These are phyloP conservation scores for Pelargonium myrrhifolium DNA, from an alignment of 441 rosid species.

Conservation along the genomic window DNA sequence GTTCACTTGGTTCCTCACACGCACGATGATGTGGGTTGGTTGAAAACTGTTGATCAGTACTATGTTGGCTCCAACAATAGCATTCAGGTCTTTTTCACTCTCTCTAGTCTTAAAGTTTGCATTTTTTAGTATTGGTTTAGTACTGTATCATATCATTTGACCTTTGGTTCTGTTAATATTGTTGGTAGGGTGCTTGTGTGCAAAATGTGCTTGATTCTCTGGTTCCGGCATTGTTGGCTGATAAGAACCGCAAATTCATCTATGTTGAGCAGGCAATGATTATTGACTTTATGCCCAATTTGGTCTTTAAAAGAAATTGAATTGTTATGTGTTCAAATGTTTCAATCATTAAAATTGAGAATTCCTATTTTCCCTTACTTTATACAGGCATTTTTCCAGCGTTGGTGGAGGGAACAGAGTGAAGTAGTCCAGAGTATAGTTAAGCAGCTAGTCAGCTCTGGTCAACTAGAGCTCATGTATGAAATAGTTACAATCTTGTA, in stretches of 20 bases:
- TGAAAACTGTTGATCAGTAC: constrained; percentile 96
- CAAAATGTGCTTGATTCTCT: constrained; percentile 88
- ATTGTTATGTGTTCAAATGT: neutral
- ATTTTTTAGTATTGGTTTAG: neutral
- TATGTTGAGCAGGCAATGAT: constrained; percentile 67
- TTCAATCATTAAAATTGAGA: neutral
- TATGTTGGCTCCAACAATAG: constrained; percentile 98
- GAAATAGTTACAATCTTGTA: neutral
- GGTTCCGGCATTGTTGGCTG: constrained; percentile 74
- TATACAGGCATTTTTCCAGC: constrained; percentile 86
- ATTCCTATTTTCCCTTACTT: too few relatives aligned
- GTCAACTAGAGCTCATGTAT: constrained; percentile 98
- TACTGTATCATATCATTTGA: neutral
- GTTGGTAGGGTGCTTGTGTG: constrained; percentile 76
- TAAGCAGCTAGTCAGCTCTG: constrained; percentile 60
- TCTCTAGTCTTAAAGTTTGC: neutral
- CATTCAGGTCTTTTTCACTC: constrained; percentile 54
- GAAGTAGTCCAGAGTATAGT: constrained; percentile 48
- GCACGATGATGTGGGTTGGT: constrained; percentile 98
- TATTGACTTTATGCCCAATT: constrained; percentile 2
- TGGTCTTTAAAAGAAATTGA: neutral
- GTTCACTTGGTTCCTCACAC: constrained; percentile 94
- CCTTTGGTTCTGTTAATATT: constrained; percentile 11
- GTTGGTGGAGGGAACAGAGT: constrained; percentile 97
- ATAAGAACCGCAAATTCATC: constrained; percentile 85